Evolutionary conservation across 495 filamentous ascomycete genomes (phyloP), one percentile per base, ranked within the genome.

Genomic region (Hypoxylon fuscum): DNA sequence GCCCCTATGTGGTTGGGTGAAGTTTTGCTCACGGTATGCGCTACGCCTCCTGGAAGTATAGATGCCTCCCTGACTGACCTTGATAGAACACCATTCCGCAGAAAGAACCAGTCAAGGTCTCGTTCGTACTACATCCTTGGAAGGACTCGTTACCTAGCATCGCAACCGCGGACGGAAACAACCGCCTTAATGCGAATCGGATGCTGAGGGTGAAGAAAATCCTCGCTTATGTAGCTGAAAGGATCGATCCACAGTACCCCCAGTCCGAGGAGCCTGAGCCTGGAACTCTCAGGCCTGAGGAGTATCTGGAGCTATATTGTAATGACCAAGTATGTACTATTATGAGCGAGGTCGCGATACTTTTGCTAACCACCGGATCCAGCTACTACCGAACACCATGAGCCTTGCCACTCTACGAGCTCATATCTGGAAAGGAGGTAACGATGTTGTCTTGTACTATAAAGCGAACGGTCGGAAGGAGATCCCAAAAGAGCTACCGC

Each of bases 181-280:
- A 91, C 45, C 86, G 95, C 23, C 82, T 98, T 55, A 98, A 98
- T 71, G 95, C 95, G 23, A 98, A 98, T 69, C 83, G 95, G 23
- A 98, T 98, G 96, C 82, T 98, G 23, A 85, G 95, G 40, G 90
- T 93, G 2, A 94, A 91, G 78, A 98, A 98, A 79, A 91, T 98
- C n/a, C 74, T 96, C 31, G 87, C 85, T 1, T 98, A 98, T 66
- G 87, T 98, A 5, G 89, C 92, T 1, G 95, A 98, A 72, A 83
- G 92, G 45, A 93, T 98, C 49, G 93, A 97, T 70, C 83, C 87
- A 1, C 69, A 76, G 14, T 20, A 97, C 69, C 83, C 87, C 1
- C 69, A 76, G 14, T 20, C 62, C 5, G 74, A 75, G 14, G 76
- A 79, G 5, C 77, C 78, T 1, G 85, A 86, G 48, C 79, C 81